Base-by-base conservation (phyloP, 164 flowering plant genomes). In the Vitis rotundifolia region DNA sequence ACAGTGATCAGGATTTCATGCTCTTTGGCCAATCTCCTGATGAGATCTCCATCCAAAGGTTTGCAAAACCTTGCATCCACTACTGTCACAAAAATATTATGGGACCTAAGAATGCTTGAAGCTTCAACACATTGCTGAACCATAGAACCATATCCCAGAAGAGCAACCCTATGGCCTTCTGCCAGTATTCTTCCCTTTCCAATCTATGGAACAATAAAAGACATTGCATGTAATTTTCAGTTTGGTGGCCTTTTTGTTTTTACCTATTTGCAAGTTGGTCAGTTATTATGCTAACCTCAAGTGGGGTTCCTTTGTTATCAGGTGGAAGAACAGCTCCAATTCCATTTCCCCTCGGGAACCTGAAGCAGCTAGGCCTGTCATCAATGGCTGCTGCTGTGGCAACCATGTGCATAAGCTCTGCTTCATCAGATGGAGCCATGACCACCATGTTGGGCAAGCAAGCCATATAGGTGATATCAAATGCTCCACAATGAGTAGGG, bases 401-500 rank as follows among this genome's bases (percentile, higher is more conserved):
- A 69, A 93, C 92, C 93, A 93, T 91, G 80, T 90, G 87, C 87
- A 93, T 89, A 14, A 93, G 83, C 76, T 91, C 97, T 26, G 92
- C 86, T 75, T 93, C 98, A 71, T 93, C 90, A 5, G 93, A 79
- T 62, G 98, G 98, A 61, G 98, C 98, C 98, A 93, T 91, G 64
- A 93, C 98, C 37, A 93, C 83, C 97, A 93, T 93, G 84, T 91
- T 93, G 5, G 97, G 97, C 81, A 93, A 76, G 80, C 97, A 91
- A 48, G 97, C 97, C 99, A 94, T 94, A 87, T 81, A 94, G 2
- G 97, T 80, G 49, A 91, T 75, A 68, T 94, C 99, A 74, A 94
- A 94, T 37, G 99, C 97, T 51, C 99, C 97, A 74, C 97, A 92
- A 61, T 92, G 97, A 2, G 99, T 94, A 0, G 99, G 99, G 15